A percentile compares a stretch with the other conserved stretches of the same genome.
Conservation (phyloP, 2,329 filamentous ascomycete species). For the Lomentospora prolificans region DNA sequence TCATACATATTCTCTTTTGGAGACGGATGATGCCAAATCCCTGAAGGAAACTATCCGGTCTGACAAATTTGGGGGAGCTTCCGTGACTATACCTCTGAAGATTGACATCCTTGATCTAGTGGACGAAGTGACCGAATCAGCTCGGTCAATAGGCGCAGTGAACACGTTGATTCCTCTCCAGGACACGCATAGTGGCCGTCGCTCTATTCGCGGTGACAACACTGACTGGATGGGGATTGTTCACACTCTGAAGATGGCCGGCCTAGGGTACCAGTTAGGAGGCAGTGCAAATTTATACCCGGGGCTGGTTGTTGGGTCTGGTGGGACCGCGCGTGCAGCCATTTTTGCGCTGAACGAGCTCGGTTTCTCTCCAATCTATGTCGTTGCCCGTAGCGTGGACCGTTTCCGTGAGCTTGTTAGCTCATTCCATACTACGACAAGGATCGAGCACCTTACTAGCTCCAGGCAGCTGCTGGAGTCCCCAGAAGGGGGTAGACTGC, state of each 20-base stretch:
- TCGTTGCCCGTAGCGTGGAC: constrained; percentile 65
- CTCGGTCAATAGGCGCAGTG: constrained; percentile 76
- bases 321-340: constrained; percentile 84
- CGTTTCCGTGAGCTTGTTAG: constrained; percentile 60
- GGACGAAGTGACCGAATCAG: constrained; percentile 71
- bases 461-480: constrained; percentile 24
- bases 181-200: constrained; percentile 28
- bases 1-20: constrained; percentile 66
- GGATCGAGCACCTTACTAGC: constrained; percentile 52
- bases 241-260: constrained; percentile 61
- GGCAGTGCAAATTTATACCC: not conserved
- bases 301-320: constrained; percentile 72
- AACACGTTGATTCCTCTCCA: constrained; percentile 74
- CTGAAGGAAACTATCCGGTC: constrained; percentile 57
- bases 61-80: constrained; percentile 79
- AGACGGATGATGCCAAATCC: constrained; percentile 57
- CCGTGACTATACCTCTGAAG: constrained; percentile 93
- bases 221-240: constrained; percentile 95
- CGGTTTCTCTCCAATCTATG: constrained; percentile 75
- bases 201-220: constrained; percentile 71
- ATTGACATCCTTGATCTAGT: constrained; percentile 74
- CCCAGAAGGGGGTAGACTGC: constrained; percentile 36
- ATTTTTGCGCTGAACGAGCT: constrained; percentile 80
- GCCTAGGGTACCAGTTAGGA: constrained; percentile 35
- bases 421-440: constrained; percentile 65